phyloP scores from a whole-genome alignment of 116 monocot genomes.

The Phalaenopsis hybrid region DNA sequence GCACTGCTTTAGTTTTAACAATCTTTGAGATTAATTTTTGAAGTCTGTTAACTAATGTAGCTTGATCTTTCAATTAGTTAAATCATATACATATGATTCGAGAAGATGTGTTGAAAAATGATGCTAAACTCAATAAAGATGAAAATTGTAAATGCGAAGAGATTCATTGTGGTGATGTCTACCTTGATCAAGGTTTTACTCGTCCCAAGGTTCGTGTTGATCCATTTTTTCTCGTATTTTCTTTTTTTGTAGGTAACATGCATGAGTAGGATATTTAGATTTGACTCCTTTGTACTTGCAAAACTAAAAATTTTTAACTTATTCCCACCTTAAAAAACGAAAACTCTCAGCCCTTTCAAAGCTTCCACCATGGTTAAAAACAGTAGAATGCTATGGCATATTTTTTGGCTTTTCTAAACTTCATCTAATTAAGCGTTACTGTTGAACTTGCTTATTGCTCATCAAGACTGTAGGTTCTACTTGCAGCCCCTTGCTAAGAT shows the following conservation, averaged over 20 bases:
- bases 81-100: constrained; percentile 81
- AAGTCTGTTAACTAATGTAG: neutral
- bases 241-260: neutral
- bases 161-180: constrained; percentile 40
- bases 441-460: neutral
- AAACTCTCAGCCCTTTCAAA: neutral
- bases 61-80: constrained; percentile 40
- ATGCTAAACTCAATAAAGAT: constrained; percentile 53
- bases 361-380: neutral
- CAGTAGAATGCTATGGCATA: neutral
- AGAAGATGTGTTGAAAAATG: constrained; percentile 69
- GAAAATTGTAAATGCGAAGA: constrained; percentile 34
- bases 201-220: constrained; percentile 73
- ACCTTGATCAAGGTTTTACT: constrained; percentile 95
- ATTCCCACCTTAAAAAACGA: too few species aligned
- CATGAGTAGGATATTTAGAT: neutral
- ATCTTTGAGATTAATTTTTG: constrained; percentile 3
- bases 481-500: neutral
- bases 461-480: neutral
- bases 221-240: neutral
- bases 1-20: constrained; percentile 14
- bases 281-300: neutral
- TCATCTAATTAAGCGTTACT: neutral
- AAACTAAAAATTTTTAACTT: neutral
- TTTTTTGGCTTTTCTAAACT: neutral